Percentiles rank a stretch among this genome's conserved stretches.
phyloP scores from a whole-genome alignment of 257 asterid species.

The Eucommia ulmoides region DNA sequence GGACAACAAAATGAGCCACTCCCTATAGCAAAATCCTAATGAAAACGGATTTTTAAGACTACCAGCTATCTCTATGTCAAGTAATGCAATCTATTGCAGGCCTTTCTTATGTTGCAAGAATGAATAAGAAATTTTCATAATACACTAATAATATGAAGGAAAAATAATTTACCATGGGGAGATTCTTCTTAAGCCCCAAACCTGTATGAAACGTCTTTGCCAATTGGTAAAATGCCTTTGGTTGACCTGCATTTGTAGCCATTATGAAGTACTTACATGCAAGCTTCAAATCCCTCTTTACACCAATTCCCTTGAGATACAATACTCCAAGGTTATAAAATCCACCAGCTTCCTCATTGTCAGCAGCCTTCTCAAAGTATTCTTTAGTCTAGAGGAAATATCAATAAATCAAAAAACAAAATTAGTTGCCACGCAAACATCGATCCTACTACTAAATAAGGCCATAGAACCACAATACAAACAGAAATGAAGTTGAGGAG shows the following conservation, averaged over 20 bases:
- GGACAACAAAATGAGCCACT: no score
- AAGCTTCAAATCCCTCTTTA: slow-evolving; percentile 69
- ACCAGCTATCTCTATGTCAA: no score
- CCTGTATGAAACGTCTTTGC: slow-evolving; percentile 98
- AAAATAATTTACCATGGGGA: slow-evolving; percentile 45
- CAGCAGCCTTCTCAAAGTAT: slow-evolving; percentile 93
- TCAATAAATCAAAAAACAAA: no score
- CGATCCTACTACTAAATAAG: no score
- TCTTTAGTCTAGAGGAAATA: slow-evolving; percentile 98
- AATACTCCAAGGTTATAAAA: slow-evolving; percentile 92
- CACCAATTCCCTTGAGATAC: slow-evolving; percentile 80
- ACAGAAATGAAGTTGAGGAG: no score
- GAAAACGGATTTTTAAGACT: no score
- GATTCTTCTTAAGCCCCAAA: slow-evolving; percentile 81
- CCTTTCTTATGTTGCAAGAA: no score
- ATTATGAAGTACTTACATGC: slow-evolving; percentile 54
- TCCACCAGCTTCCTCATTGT: slow-evolving; percentile 83
- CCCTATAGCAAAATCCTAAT: no score
- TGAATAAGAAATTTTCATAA: neutral
- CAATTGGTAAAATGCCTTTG: slow-evolving; percentile 91
- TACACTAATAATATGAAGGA: neutral
- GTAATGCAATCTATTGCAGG: no score
- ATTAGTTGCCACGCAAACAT: no score
- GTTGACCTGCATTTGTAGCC: slow-evolving; percentile 87
- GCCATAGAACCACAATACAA: no score